Base-by-base conservation (phyloP, 345 rosid genomes). In the Eutrema heterophyllum region DNA sequence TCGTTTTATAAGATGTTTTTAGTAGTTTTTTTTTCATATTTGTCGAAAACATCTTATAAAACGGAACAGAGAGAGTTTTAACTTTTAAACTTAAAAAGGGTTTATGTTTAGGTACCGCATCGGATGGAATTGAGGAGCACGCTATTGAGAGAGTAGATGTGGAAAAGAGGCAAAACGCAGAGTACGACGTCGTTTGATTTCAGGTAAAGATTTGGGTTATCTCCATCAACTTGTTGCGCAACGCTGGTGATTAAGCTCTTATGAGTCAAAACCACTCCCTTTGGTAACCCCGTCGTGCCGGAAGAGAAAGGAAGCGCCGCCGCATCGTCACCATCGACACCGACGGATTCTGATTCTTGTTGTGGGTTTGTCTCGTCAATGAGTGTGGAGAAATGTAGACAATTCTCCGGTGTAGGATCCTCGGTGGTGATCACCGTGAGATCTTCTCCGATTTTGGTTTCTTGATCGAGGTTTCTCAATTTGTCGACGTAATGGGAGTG, bases 171-270 rank as follows among this genome's bases (percentile, higher is more conserved):
- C 73, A 94, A 55, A 43, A 91, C 97, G 60, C 98, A 94, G 4
- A 94, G 73, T 1, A 94, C 82, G 24, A 89, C 90, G 56, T 91
- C 98, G 18, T 87, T 83, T 18, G 53, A 32, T 55, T 56, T 82
- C 33, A 91, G 51, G 57, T 84, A 81, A 5, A 94, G 74, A 50
- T 94, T 94, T 4, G 98, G 97, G 64, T 89, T 94, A 40, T 89
- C 93, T 21, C 98, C 98, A 30, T 94, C 98, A 0, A 94, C 98
- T 82, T 88, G 97, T 67, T 94, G 97, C 0, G 98, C 98, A 13
- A 94, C 91, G 71, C 97, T 91, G 2, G 96, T 94, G 45, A 88
- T 80, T 66, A 94, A 65, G 78, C 95, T 87, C 70, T 84, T 84
- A 78, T 94, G 98, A 0, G 98, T 91, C 24, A 94, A 68, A 14